Percentiles rank a stretch among this genome's conserved stretches.
Evolutionary conservation across 768 basidiomycete species (phyloP).

Genomic region (Imleria badia): DNA sequence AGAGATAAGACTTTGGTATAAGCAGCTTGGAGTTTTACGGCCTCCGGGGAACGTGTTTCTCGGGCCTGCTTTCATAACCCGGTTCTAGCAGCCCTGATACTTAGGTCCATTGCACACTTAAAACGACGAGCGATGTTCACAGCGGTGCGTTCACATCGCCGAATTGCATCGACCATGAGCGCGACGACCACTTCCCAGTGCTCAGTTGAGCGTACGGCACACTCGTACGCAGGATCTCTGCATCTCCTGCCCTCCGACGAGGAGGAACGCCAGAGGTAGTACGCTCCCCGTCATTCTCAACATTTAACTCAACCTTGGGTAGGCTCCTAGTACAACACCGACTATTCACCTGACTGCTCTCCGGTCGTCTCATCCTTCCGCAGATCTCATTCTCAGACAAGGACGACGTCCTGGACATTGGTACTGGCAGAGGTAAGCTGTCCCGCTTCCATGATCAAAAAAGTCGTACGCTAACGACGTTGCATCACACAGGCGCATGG

Average conservation of each 20-base stretch:
- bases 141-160: not conserved
- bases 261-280: conserved; percentile 28
- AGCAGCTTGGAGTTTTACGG: too few relatives aligned
- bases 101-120: too few relatives aligned
- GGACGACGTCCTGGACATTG: conserved; percentile 26
- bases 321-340: conserved; percentile 17
- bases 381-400: conserved; percentile 12
- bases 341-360: conserved; percentile 22
- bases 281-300: not conserved
- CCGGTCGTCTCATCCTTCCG: conserved; percentile 22
- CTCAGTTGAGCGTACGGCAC: conserved; percentile 11
- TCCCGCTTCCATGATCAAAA: not conserved
- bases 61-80: too few relatives aligned
- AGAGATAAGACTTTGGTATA: too few relatives aligned
- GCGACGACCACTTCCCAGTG: not conserved
- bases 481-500: conserved; percentile 24
- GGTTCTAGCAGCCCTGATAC: too few relatives aligned
- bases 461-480: not conserved
- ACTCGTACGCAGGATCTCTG: conserved; percentile 18
- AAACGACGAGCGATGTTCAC: too few relatives aligned
- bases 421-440: conserved; percentile 19
- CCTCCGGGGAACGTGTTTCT: too few relatives aligned
- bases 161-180: conserved; percentile 3
- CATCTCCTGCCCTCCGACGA: conserved; percentile 30
- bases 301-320: not conserved